Conservation (phyloP, 2,329 filamentous ascomycete species). For the Phialophora tarda region DNA sequence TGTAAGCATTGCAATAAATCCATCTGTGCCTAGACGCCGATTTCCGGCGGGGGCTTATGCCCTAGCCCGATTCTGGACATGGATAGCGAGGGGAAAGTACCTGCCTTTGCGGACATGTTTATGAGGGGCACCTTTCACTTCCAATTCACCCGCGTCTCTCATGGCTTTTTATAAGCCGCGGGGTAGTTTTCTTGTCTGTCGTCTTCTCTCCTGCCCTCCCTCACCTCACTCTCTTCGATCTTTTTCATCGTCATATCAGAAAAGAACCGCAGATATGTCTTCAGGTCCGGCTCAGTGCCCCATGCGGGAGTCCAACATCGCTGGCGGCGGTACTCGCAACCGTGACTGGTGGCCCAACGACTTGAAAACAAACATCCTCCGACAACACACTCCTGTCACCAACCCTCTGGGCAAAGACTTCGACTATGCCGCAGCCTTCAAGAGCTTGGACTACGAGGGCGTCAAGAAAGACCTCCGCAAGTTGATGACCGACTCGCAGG, state of each 20-base stretch:
- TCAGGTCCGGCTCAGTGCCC: constrained; percentile 29
- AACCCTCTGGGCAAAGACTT: constrained; percentile 71
- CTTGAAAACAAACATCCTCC: constrained; percentile 72
- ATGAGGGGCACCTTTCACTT: constrained; percentile 14
- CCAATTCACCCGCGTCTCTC: constrained; percentile 1
- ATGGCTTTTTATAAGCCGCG: constrained; percentile 19
- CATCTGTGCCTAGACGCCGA: constrained; percentile 15
- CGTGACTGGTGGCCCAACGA: constrained; percentile 76
- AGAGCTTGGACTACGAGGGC: constrained; percentile 70
- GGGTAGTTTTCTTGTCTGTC: constrained; percentile 18
- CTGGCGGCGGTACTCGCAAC: constrained; percentile 70
- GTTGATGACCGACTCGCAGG: constrained; percentile 78
- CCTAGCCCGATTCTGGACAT: neutral
- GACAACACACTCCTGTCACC: constrained; percentile 68
- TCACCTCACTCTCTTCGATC: constrained; percentile 4
- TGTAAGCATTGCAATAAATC: constrained; percentile 3
- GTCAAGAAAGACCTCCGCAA: constrained; percentile 75
- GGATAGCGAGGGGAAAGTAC: constrained; percentile 11
- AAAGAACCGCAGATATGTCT: constrained; percentile 23
- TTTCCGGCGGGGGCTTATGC: constrained; percentile 19
- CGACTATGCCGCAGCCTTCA: constrained; percentile 75
- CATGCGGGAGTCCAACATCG: constrained; percentile 44
- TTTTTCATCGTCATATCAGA: constrained; percentile 3
- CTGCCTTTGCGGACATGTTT: constrained; percentile 3
- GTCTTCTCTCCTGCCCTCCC: constrained; percentile 3